These are phyloP conservation scores for Pilasporangium apinafurcum DNA, from an alignment of 352 stramenopile genomes.

Conservation along the genomic window DNA sequence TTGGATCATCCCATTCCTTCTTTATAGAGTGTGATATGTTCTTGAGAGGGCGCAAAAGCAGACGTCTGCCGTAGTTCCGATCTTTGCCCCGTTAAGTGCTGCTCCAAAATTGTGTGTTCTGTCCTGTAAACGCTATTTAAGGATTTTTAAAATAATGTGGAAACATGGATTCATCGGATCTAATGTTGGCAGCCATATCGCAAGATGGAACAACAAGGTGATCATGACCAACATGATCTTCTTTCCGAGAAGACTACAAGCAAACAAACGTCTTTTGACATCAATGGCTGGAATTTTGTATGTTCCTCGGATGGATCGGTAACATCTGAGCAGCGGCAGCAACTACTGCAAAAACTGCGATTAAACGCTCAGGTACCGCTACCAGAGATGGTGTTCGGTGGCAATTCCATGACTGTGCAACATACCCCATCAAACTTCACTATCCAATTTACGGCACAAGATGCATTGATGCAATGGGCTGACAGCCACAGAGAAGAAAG, in stretches of 20 bases:
- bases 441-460: slow-evolving; percentile 33
- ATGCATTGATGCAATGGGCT: slow-evolving; percentile 41
- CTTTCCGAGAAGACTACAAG: background rate
- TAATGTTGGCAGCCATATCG: no score
- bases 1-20: no score
- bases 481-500: slow-evolving; percentile 4
- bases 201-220: no score
- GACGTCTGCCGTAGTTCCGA: no score
- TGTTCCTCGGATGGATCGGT: slow-evolving; percentile 28
- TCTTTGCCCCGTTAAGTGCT: no score
- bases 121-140: no score
- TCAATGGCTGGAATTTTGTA: slow-evolving; percentile 38
- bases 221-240: background rate
- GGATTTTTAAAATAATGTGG: no score
- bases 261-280: slow-evolving; percentile 12
- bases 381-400: slow-evolving; percentile 53
- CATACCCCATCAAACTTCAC: slow-evolving; percentile 14
- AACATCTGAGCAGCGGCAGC: slow-evolving; percentile 25
- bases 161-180: no score
- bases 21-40: no score
- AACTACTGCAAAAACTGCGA: slow-evolving; percentile 18
- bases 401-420: slow-evolving; percentile 24
- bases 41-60: no score
- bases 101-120: no score
- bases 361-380: slow-evolving; percentile 27